Evolutionary conservation across 2,329 filamentous ascomycete genomes (phyloP).

Genomic region (Aschersonia sp.): DNA sequence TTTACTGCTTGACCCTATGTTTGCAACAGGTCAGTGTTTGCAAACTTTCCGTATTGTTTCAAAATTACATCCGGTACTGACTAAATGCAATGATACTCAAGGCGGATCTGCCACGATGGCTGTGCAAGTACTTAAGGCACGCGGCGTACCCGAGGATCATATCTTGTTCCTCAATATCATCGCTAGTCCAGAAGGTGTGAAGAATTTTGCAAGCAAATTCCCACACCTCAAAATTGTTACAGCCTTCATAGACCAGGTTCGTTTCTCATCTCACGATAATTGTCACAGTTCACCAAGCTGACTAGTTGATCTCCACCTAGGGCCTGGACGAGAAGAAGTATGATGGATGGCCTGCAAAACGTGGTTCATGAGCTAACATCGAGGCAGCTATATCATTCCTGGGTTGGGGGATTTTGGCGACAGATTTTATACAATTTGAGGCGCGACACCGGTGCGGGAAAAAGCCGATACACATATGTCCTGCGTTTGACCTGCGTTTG

Average conservation of each 20-base stretch:
- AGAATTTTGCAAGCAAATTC: constrained; percentile 78
- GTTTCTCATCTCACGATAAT: constrained; percentile 7
- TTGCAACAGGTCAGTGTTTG: constrained; percentile 63
- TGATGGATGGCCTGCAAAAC: constrained; percentile 7
- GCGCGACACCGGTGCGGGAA: neutral
- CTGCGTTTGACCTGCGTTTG: no score
- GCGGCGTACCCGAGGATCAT: constrained; percentile 84
- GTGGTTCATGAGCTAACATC: constrained; percentile 18
- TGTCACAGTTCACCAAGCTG: neutral
- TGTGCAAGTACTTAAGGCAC: constrained; percentile 77
- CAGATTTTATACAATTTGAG: constrained; percentile 79
- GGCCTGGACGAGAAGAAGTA: constrained; percentile 98
- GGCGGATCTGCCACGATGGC: constrained; percentile 95
- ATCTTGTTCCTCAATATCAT: constrained; percentile 96
- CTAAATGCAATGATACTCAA: constrained; percentile 18
- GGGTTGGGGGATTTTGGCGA: constrained; percentile 93
- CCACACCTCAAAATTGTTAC: constrained; percentile 85
- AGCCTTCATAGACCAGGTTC: constrained; percentile 76
- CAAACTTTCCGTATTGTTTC: neutral
- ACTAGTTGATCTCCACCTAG: constrained; percentile 14
- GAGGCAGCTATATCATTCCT: constrained; percentile 75
- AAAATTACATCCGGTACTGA: neutral
- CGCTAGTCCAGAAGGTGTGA: constrained; percentile 85
- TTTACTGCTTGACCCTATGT: constrained; percentile 92
- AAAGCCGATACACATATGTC: no score